phyloP scores from a whole-genome alignment of 768 basidiomycete genomes.

The Termitomyces eurrhizus region DNA sequence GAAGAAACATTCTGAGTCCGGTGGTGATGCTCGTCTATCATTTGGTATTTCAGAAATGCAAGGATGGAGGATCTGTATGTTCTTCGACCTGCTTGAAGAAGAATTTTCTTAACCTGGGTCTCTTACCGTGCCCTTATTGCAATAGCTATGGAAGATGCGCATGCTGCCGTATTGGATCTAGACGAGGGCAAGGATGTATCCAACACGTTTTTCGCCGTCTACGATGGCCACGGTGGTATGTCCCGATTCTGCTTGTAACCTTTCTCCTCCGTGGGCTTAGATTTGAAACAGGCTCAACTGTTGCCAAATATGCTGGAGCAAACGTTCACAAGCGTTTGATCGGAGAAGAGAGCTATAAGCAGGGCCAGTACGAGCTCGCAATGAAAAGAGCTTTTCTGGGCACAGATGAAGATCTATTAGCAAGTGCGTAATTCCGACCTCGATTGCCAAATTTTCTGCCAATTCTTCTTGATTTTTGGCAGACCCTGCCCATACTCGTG shows the following conservation, averaged over 20 bases:
- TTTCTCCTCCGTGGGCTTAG: slow-evolving; percentile 9
- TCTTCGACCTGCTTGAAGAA: slow-evolving; percentile 8
- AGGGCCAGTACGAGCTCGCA: slow-evolving; percentile 67
- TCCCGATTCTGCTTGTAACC: slow-evolving; percentile 8
- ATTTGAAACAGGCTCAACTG: slow-evolving; percentile 57
- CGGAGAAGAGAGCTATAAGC: slow-evolving; percentile 66
- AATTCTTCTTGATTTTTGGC: slow-evolving; percentile 6
- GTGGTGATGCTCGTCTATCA: slow-evolving; percentile 62
- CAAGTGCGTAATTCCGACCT: slow-evolving; percentile 46
- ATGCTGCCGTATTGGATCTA: slow-evolving; percentile 70
- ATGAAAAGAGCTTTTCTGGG: slow-evolving; percentile 88
- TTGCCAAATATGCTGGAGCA: slow-evolving; percentile 84
- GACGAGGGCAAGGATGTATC: slow-evolving; percentile 44
- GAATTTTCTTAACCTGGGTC: not conserved
- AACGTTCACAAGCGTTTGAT: slow-evolving; percentile 77
- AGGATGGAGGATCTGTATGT: slow-evolving; percentile 97
- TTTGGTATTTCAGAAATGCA: slow-evolving; percentile 96
- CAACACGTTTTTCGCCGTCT: slow-evolving; percentile 92
- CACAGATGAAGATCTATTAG: slow-evolving; percentile 91
- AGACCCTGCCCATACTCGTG: slow-evolving; percentile 86
- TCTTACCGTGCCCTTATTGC: not conserved
- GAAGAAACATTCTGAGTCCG: slow-evolving; percentile 73
- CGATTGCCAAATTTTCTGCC: slow-evolving; percentile 7
- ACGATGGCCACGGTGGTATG: slow-evolving; percentile 97
- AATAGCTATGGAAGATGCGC: slow-evolving; percentile 96